Conservation (phyloP, 31 red algal species). For the Porphyra umbilicalis region DNA sequence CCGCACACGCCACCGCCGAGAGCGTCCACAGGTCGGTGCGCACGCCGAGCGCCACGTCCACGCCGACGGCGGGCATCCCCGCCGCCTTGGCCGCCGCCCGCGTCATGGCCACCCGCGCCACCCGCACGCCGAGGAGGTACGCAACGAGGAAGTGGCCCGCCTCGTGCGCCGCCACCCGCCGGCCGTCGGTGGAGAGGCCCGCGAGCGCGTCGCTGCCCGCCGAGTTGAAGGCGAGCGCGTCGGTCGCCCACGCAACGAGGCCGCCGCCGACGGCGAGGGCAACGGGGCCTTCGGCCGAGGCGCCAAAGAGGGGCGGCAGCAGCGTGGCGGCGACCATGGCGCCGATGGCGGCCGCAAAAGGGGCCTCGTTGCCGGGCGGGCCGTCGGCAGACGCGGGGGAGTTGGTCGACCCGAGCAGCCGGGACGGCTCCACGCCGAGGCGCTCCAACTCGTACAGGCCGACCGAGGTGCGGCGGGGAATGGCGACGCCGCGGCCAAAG, state of each 20-base stretch:
- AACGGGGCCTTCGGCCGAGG: slow-evolving; percentile 13
- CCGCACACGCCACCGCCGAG: slow-evolving; percentile 15
- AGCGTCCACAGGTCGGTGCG: neutral
- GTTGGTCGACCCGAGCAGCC: neutral
- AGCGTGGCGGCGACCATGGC: slow-evolving; percentile 7
- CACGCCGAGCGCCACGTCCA: neutral
- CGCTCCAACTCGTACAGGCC: slow-evolving; percentile 22
- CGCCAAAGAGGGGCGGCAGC: slow-evolving; percentile 6
- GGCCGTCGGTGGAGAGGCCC: neutral
- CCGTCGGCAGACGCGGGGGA: neutral
- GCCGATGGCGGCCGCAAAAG: slow-evolving; percentile 1
- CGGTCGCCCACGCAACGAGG: slow-evolving; percentile 11
- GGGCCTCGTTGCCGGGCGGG: neutral
- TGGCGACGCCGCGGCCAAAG: slow-evolving; percentile 8
- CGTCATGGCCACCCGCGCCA: slow-evolving; percentile 4
- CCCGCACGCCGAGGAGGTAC: slow-evolving; percentile 14
- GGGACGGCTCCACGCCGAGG: slow-evolving; percentile 4
- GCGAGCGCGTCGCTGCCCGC: slow-evolving; percentile 10
- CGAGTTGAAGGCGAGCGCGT: slow-evolving; percentile 1
- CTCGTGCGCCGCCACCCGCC: slow-evolving; percentile 21
- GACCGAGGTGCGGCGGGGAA: slow-evolving; percentile 22
- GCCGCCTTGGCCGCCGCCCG: neutral
- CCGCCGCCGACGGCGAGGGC: neutral
- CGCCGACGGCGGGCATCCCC: neutral
- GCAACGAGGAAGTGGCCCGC: slow-evolving; percentile 48